These are phyloP conservation scores for Mycena pura DNA, from an alignment of 768 basidiomycete genomes.

Conservation along the genomic window DNA sequence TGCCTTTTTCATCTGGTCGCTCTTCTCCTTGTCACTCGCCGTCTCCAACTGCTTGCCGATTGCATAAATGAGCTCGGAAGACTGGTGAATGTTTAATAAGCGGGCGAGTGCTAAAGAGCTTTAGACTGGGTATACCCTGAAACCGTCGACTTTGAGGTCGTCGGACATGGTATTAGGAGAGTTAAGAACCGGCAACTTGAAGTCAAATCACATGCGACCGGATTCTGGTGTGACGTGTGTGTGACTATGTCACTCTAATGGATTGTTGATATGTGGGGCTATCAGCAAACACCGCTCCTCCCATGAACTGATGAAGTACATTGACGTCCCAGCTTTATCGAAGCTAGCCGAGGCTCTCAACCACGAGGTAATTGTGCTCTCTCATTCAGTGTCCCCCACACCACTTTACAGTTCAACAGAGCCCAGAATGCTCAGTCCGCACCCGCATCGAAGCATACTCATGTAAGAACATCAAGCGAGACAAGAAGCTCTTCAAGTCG, in stretches of 20 bases:
- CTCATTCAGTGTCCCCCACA: background rate
- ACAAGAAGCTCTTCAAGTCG: constrained; percentile 94
- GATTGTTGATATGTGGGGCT: constrained; percentile 7
- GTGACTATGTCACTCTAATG: too few species aligned
- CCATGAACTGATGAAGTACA: constrained; percentile 89
- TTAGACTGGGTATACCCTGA: constrained; percentile 63
- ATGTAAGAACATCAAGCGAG: constrained; percentile 96
- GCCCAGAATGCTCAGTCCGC: constrained; percentile 87
- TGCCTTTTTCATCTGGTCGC: constrained; percentile 79
- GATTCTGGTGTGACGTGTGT: too few species aligned
- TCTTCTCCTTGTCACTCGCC: constrained; percentile 67
- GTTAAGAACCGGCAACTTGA: background rate
- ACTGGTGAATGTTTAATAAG: constrained; percentile 43
- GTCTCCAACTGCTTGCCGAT: constrained; percentile 59
- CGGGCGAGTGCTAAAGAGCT: background rate
- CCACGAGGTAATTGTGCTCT: constrained; percentile 15
- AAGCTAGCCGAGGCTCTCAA: constrained; percentile 67
- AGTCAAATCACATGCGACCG: too few species aligned
- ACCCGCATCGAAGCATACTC: constrained; percentile 96
- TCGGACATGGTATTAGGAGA: constrained; percentile 57
- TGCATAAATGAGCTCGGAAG: constrained; percentile 67
- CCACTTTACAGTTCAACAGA: constrained; percentile 52
- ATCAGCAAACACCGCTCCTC: constrained; percentile 7
- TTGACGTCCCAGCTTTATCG: constrained; percentile 82
- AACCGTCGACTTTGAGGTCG: constrained; percentile 75